Base-by-base conservation (phyloP, 352 stramenopile genomes). In the Phytophthora cryptogea region DNA sequence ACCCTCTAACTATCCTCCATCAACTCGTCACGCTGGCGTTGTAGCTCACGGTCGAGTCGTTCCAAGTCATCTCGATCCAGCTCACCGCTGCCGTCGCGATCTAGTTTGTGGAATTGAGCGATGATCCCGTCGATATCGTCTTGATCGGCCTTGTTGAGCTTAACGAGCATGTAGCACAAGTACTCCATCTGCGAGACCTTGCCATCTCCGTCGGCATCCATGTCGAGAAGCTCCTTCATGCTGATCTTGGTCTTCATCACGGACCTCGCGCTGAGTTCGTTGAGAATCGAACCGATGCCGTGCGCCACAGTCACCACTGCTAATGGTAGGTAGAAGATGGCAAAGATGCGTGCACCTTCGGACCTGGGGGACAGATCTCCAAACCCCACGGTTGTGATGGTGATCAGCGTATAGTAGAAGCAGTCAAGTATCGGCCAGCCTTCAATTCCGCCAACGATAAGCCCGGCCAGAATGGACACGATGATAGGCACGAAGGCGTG, bases 391-490 rank as follows among this genome's bases (percentile, higher is more conserved):
- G 86, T 97, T 13, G 92, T 97, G 31, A 98, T 73, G 0, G 90
- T 96, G 32, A 97, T 90, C 45, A 96, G 63, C 11, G 79, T 84
- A 70, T 97, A 98, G 56, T 98, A 98, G 44, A 98, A 83, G 50
- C 86, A 89, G 75, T 98, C 92, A 16, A 97, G 66, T 4, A 86
- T 23, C 4, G 73, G 63, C 77, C 80, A 88, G 33, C 73, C 73
- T 65, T 89, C 80, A 41, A 88, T 86, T 2, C 63, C 71, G 3
- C 80, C 77, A 17, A 89, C 44, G 40, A 86, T 72, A 2, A 89
- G 47, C 3, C 80, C 80, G 0, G 68, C 70, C 14, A 77, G 62
- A 27, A 89, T 86, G 0, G 77, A 85, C 2, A 81, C 56, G 11
- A 72, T 47, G 17, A 89, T 81, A 4, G 80, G 80, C 5, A 88